These are phyloP conservation scores for Cyclospora cayetanensis DNA, from an alignment of 169 alveolate species.

Conservation along the genomic window DNA sequence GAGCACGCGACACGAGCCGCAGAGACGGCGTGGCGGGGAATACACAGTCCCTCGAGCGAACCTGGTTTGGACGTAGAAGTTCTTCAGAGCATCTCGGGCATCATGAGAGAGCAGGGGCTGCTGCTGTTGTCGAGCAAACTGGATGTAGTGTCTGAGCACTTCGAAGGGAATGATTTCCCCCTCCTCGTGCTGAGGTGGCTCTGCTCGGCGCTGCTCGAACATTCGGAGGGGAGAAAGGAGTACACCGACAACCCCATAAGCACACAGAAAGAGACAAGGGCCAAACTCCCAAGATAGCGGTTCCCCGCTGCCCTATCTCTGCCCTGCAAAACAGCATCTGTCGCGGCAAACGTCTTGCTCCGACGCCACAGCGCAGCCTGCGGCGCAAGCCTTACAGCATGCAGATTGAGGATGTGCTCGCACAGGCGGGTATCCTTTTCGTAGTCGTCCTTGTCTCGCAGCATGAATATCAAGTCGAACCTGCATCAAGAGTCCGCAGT, in stretches of 20 bases:
- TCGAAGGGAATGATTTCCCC: constrained; percentile 83
- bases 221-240: not conserved
- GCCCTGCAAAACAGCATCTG: no score
- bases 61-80: constrained; percentile 96
- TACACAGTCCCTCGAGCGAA: no score
- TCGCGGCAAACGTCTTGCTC: no score
- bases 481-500: constrained; percentile 84
- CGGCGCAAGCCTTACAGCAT: constrained; percentile 73
- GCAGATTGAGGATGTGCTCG: constrained; percentile 90
- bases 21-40: no score
- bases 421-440: constrained; percentile 93
- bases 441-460: constrained; percentile 95
- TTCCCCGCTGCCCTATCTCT: no score
- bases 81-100: constrained; percentile 94
- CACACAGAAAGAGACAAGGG: not conserved
- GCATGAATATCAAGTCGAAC: constrained; percentile 97
- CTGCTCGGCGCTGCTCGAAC: constrained; percentile 17
- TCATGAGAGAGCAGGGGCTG: constrained; percentile 96
- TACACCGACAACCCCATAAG: not conserved
- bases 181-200: constrained; percentile 38
- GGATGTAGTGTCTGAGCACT: constrained; percentile 88
- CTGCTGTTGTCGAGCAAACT: constrained; percentile 89
- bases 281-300: no score
- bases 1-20: no score
- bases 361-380: no score